These are phyloP conservation scores for Aspergillus bertholletiae DNA, from an alignment of 495 filamentous ascomycete species.

Conservation along the genomic window DNA sequence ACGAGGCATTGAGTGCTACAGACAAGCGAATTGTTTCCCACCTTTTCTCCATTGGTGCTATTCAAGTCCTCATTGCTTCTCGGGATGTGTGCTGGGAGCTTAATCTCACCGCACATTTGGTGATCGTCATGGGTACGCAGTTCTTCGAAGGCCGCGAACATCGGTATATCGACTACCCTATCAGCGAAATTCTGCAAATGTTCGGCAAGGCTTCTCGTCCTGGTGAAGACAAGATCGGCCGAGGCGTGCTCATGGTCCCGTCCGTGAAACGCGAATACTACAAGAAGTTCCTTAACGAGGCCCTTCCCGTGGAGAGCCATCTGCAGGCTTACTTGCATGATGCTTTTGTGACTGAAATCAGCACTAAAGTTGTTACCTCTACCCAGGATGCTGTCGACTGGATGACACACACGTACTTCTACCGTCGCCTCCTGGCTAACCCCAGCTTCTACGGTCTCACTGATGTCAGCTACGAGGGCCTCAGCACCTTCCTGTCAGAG, in stretches of 20 bases:
- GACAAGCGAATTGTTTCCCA: constrained; percentile 93
- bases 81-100: constrained; percentile 97
- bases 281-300: constrained; percentile 97
- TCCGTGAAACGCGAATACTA: constrained; percentile 95
- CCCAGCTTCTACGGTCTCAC: constrained; percentile 93
- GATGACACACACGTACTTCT: constrained; percentile 98
- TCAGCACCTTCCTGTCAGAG: constrained; percentile 93
- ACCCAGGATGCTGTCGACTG: constrained; percentile 98
- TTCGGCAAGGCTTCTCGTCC: constrained; percentile 88
- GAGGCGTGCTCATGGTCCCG: constrained; percentile 91
- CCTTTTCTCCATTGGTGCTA: constrained; percentile 85
- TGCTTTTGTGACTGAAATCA: constrained; percentile 95
- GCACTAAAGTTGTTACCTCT: constrained; percentile 86
- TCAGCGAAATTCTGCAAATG: constrained; percentile 99
- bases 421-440: constrained; percentile 93
- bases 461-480: constrained; percentile 85
- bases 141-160: constrained; percentile 97
- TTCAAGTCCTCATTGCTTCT: constrained; percentile 90
- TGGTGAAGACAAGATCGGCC: constrained; percentile 72
- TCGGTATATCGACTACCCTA: constrained; percentile 93
- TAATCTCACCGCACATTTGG: constrained; percentile 79
- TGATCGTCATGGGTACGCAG: constrained; percentile 98
- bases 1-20: constrained; percentile 81
- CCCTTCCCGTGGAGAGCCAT: constrained; percentile 91
- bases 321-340: constrained; percentile 88